Conservation (phyloP, 768 basidiomycete genomes). For the Filobasidium floriforme region DNA sequence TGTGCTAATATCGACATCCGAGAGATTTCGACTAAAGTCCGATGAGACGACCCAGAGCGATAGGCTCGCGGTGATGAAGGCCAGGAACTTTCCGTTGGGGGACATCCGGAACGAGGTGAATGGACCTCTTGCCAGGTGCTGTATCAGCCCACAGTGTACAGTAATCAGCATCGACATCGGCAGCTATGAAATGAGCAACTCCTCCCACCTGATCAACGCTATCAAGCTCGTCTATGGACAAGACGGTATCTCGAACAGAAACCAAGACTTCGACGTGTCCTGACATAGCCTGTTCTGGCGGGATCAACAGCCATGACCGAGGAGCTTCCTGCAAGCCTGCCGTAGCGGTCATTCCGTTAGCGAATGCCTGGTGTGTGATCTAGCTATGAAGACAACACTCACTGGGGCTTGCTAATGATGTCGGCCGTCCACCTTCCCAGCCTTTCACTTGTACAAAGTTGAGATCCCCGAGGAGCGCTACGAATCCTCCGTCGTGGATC, state of each 20-base stretch:
- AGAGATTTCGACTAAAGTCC: slow-evolving; percentile 80
- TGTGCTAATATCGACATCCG: slow-evolving; percentile 61
- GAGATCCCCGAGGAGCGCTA: slow-evolving; percentile 70
- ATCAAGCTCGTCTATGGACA: slow-evolving; percentile 82
- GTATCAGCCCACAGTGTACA: too few relatives aligned
- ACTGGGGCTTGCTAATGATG: slow-evolving; percentile 69
- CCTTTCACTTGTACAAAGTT: slow-evolving; percentile 77
- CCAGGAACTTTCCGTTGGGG: slow-evolving; percentile 87
- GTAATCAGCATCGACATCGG: not conserved
- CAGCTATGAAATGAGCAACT: not conserved
- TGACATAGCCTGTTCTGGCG: slow-evolving; percentile 79
- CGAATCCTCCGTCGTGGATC: slow-evolving; percentile 77
- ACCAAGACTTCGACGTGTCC: slow-evolving; percentile 83
- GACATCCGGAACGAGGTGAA: slow-evolving; percentile 81
- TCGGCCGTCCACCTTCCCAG: slow-evolving; percentile 71
- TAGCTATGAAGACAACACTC: slow-evolving; percentile 33
- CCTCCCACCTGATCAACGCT: slow-evolving; percentile 59
- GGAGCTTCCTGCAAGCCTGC: slow-evolving; percentile 71
- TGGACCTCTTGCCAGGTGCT: slow-evolving; percentile 77
- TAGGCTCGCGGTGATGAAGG: slow-evolving; percentile 62
- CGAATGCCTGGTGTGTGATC: not conserved
- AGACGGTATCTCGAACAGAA: slow-evolving; percentile 69
- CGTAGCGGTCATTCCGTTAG: not conserved
- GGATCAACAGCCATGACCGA: slow-evolving; percentile 76
- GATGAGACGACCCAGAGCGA: slow-evolving; percentile 88